A percentile compares a stretch with the other conserved stretches of the same genome.
Conservation (phyloP, 2,329 filamentous ascomycete species). For the Elsinoe fawcettii region DNA sequence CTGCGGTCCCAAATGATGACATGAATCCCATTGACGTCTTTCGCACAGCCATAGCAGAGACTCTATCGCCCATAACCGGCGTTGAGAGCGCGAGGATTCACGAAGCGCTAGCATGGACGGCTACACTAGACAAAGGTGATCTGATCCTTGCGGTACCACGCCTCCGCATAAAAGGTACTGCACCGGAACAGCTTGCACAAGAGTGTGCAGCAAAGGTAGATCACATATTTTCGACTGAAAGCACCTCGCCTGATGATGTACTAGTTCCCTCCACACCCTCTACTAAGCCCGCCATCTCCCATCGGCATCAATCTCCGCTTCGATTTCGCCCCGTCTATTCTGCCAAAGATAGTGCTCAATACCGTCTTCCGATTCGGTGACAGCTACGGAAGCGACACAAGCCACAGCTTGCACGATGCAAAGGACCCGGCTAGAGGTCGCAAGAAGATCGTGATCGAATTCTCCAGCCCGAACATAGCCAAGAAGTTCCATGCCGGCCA, state of each 20-base stretch:
- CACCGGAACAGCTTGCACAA: slow-evolving; percentile 48
- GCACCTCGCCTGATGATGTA: background rate
- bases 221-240: background rate
- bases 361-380: slow-evolving; percentile 56
- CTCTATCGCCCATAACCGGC: slow-evolving; percentile 60
- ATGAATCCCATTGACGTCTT: slow-evolving; percentile 73
- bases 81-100: slow-evolving; percentile 66
- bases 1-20: slow-evolving; percentile 46
- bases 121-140: slow-evolving; percentile 73
- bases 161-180: slow-evolving; percentile 61
- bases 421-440: no score
- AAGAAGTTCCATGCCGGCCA: slow-evolving; percentile 74
- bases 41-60: slow-evolving; percentile 63
- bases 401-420: no score
- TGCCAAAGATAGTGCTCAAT: slow-evolving; percentile 60
- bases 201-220: slow-evolving; percentile 45
- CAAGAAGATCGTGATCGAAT: slow-evolving; percentile 69
- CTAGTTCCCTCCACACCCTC: slow-evolving; percentile 64
- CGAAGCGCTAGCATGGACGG: slow-evolving; percentile 68
- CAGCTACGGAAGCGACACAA: slow-evolving; percentile 60
- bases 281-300: slow-evolving; percentile 61
- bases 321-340: slow-evolving; percentile 63
- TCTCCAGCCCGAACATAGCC: slow-evolving; percentile 78
- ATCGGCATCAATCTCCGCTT: slow-evolving; percentile 67
- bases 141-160: slow-evolving; percentile 69